phyloP scores from a whole-genome alignment of 2,329 filamentous ascomycete genomes.

The Hypoxylon sp. region DNA sequence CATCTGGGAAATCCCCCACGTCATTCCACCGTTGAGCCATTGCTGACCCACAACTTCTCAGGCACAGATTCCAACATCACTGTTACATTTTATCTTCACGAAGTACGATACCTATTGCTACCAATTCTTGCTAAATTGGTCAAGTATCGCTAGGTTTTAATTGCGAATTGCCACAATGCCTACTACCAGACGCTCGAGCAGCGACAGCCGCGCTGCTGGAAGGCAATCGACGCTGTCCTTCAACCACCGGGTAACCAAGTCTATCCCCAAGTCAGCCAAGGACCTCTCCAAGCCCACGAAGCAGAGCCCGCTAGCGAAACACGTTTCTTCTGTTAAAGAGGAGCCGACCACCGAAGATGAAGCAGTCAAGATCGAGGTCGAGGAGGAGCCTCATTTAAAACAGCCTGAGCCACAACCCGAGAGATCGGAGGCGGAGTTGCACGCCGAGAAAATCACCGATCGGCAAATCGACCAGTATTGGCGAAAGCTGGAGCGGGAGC shows the following conservation, averaged over 20 bases:
- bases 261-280: slow-evolving; percentile 64
- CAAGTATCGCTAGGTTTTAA: slow-evolving; percentile 23
- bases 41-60: slow-evolving; percentile 19
- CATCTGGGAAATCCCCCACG: slow-evolving; percentile 47
- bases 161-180: slow-evolving; percentile 59
- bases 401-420: slow-evolving; percentile 45
- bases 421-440: slow-evolving; percentile 67
- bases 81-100: slow-evolving; percentile 1
- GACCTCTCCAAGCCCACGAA: slow-evolving; percentile 57
- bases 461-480: slow-evolving; percentile 84
- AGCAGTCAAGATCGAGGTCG: slow-evolving; percentile 46
- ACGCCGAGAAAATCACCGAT: slow-evolving; percentile 76
- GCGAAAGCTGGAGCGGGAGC: slow-evolving; percentile 77
- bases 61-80: slow-evolving; percentile 13
- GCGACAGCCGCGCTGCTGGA: slow-evolving; percentile 58
- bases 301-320: slow-evolving; percentile 53
- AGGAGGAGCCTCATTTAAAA: slow-evolving; percentile 47
- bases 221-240: slow-evolving; percentile 73
- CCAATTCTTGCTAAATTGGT: slow-evolving; percentile 26
- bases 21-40: slow-evolving; percentile 46
- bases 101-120: slow-evolving; percentile 5
- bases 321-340: slow-evolving; percentile 41
- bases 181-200: slow-evolving; percentile 63
- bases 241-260: slow-evolving; percentile 70
- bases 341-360: slow-evolving; percentile 39